Base-by-base conservation (phyloP, 2,329 filamentous ascomycete species). In the Aspergillus ruber region DNA sequence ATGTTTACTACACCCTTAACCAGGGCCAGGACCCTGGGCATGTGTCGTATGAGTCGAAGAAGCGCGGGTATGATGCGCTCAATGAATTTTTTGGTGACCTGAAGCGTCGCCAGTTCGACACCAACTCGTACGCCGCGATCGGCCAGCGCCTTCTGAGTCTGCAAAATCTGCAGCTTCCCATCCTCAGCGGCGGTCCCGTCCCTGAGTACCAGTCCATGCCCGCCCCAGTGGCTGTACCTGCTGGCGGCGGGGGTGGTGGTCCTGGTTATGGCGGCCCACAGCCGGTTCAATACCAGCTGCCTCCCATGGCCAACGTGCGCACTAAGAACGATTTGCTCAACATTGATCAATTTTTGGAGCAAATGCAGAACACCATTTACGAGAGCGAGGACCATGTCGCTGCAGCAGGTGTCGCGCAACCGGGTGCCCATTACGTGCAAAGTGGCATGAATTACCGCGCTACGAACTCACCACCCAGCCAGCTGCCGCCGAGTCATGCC, bases 281-380 rank as follows among this genome's bases (percentile, higher is more conserved):
- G 56, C 79, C 85, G 36, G 83, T 88, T 66, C 88, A 90, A 62
- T 95, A 96, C 72, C 88, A 89, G 53, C 78, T 96, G 50, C 88
- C 93, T 46, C 83, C 90, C 8, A 89, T 95, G 75, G 83, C 84
- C 42, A 94, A 90, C 60, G 79, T 94, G 47, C 84, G 91, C 63
- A 96, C 90, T 43, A 95, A 97, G 79, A 90, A 83, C 66, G 93
- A 98, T 66, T 77, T 98, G 39, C 76, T 95, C 66, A 90, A 95
- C 66, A 90, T 97, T 62, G 93, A 97, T 67, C 86, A 90, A 63
- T 88, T 97, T 67, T 81, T 98, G 47, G 90, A 95, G 71, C 89
- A 96, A 71, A 91, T 97, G 78, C 90, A 96, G 71, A 84, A 86
- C 55, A 96, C 91, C 41, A 89, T 97, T 43, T 97, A 97, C 65